Evolutionary conservation across 2,329 filamentous ascomycete genomes (phyloP).

Genomic region (Neonectria hederae): DNA sequence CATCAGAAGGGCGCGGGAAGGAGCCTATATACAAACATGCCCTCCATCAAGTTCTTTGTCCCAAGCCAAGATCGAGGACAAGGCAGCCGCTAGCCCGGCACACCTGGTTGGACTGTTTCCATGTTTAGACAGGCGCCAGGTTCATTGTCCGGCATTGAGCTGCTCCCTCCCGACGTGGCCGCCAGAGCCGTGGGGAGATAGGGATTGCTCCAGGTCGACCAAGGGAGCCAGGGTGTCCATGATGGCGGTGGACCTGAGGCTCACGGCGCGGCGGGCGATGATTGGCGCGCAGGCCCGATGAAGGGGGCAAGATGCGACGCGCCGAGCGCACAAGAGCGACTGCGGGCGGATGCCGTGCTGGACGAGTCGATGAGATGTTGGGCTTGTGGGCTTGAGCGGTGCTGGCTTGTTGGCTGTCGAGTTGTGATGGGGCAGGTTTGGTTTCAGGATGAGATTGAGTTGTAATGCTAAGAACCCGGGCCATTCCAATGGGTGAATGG

Average conservation of each 20-base stretch:
- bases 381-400: not conserved
- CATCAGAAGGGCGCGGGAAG: slow-evolving; percentile 9
- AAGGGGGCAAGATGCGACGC: slow-evolving; percentile 38
- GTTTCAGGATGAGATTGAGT: slow-evolving; percentile 43
- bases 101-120: slow-evolving; percentile 27
- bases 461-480: slow-evolving; percentile 34
- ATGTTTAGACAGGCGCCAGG: slow-evolving; percentile 35
- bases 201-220: slow-evolving; percentile 13
- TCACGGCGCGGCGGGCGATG: slow-evolving; percentile 21
- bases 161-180: slow-evolving; percentile 28
- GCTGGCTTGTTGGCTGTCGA: slow-evolving; percentile 27
- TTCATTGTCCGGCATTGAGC: slow-evolving; percentile 35
- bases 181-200: slow-evolving; percentile 28
- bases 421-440: slow-evolving; percentile 36
- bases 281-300: slow-evolving; percentile 33
- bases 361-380: not conserved
- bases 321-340: slow-evolving; percentile 33
- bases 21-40: slow-evolving; percentile 25
- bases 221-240: slow-evolving; percentile 29
- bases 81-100: not conserved
- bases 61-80: not conserved
- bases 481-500: not conserved
- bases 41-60: not conserved
- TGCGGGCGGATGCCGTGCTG: slow-evolving; percentile 24
- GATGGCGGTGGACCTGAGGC: slow-evolving; percentile 34